Base-by-base conservation (phyloP, 192 early-diverging fungal species). In the Backusella macrospora region DNA sequence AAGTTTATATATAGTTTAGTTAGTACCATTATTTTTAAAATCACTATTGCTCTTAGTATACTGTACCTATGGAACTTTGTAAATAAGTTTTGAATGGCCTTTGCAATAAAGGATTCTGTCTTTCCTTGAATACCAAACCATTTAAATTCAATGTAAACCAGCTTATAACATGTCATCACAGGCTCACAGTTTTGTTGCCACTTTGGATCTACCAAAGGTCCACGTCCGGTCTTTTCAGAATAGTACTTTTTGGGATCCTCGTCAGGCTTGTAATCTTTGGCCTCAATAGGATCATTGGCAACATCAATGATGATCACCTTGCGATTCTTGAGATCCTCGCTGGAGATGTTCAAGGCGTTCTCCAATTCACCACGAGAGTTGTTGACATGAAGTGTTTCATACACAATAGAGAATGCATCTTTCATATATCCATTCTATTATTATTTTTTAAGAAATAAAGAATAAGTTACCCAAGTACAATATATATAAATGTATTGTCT, bases 121-220 rank as follows among this genome's bases (percentile, higher is more conserved):
- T 82, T 81, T 14, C 72, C 82, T 73, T 92, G 91, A 45, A 93
- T 47, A 0, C 90, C 90, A 76, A 87, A 92, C 88, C 88, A 92
- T 65, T 85, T 88, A 80, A 93, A 93, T 72, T 93, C 92, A 18
- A 88, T 89, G 6, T 88, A 91, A 3, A 92, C 86, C 47, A 93
- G 75, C 77, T 93, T 93, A 78, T 93, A 93, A 78, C 92, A 93
- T 5, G 91, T 92, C 92, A 93, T 93, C 15, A 89, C 85, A 12
- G 92, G 92, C 43, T 88, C 86, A 64, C 85, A 90, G 3, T 80
- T 88, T 67, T 89, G 72, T 39, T 73, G 81, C 92, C 92, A 93
- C 9, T 86, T 76, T 14, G 73, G 76, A 23, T 73, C 81, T 7
- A 63, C 77, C 44, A 93, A 76, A 52, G 90, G 92, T 34, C 92